Conservation (phyloP, 768 basidiomycete species). For the Pholiota molesta region DNA sequence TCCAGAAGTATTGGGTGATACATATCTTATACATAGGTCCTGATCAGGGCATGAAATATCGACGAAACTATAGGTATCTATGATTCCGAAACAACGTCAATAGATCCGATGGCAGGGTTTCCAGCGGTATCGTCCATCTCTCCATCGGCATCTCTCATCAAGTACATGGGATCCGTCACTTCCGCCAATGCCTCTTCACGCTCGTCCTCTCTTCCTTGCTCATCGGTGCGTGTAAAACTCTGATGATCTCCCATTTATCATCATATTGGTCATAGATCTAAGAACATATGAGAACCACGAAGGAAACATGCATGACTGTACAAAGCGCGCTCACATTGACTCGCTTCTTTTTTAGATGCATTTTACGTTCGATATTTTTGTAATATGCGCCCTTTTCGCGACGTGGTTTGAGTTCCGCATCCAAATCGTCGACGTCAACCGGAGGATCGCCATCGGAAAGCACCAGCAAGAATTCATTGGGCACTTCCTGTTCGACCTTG, state of each 20-base stretch:
- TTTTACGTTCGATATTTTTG: constrained; percentile 88
- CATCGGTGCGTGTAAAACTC: constrained; percentile 71
- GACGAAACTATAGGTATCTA: constrained; percentile 1
- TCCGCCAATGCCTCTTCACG: constrained; percentile 79
- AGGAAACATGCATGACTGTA: not conserved
- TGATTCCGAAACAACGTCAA: constrained; percentile 17
- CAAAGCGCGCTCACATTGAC: constrained; percentile 57
- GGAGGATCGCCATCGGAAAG: constrained; percentile 60
- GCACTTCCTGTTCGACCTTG: constrained; percentile 85
- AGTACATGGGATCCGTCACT: constrained; percentile 70
- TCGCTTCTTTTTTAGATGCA: constrained; percentile 84
- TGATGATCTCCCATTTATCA: constrained; percentile 84
- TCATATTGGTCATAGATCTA: constrained; percentile 73
- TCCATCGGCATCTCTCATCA: constrained; percentile 65
- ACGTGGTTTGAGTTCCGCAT: constrained; percentile 29
- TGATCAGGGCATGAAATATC: constrained; percentile 2
- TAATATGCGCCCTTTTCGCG: constrained; percentile 78
- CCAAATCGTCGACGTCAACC: constrained; percentile 33
- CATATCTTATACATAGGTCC: not conserved
- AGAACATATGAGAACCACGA: constrained; percentile 8
- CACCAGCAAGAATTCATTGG: constrained; percentile 81
- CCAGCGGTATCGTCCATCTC: constrained; percentile 45
- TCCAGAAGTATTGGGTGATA: not conserved
- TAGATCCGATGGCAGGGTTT: constrained; percentile 12
- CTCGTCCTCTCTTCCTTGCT: constrained; percentile 75